Conservation (phyloP, 78 protist species). For the Dictyostelium intermedium region DNA sequence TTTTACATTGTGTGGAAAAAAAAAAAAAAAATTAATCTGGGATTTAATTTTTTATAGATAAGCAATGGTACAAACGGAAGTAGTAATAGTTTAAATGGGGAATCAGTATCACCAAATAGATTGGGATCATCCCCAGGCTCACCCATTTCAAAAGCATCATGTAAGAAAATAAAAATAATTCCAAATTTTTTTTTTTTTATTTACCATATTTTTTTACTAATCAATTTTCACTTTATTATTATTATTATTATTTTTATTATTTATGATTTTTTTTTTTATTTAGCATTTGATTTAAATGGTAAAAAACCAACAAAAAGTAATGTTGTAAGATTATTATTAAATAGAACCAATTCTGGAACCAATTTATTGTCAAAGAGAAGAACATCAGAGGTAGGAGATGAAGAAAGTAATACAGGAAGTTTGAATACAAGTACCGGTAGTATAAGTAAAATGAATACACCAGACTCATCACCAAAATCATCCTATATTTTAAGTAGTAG, state of each 20-base stretch:
- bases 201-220: neutral
- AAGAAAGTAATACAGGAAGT: neutral
- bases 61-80: neutral
- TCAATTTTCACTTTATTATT: no score
- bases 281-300: constrained; percentile 38
- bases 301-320: constrained; percentile 32
- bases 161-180: no score
- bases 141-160: neutral
- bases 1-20: no score
- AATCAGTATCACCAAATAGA: constrained; percentile 21
- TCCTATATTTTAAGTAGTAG: neutral
- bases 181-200: no score
- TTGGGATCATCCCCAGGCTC: constrained; percentile 2
- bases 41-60: constrained; percentile 10
- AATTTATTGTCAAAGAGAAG: constrained; percentile 1
- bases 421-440: neutral
- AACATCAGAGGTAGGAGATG: neutral
- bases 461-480: constrained; percentile 59
- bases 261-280: neutral
- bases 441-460: neutral
- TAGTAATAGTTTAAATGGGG: constrained; percentile 5
- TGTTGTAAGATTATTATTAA: constrained; percentile 37
- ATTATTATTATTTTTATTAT: neutral
- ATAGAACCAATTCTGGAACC: constrained; percentile 26
- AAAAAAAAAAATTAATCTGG: neutral